Conservation (phyloP, 176 grass and related monocot genomes). For the Oryza glumipatula region DNA sequence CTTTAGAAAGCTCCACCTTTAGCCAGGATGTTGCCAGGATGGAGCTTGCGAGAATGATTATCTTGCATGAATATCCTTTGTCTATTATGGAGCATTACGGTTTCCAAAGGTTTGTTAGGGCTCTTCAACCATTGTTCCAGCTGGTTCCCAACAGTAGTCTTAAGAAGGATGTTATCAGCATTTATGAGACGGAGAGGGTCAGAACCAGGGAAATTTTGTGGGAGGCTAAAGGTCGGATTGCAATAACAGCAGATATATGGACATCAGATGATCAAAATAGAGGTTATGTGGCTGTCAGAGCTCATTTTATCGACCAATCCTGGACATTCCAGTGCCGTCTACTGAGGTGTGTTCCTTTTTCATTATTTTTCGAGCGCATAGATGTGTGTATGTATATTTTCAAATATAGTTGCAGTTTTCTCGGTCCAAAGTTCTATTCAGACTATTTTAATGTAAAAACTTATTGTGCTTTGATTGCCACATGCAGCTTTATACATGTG, state of each 20-base stretch:
- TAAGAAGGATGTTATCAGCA: neutral
- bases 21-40: neutral
- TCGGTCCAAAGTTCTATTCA: neutral
- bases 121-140: neutral
- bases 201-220: neutral
- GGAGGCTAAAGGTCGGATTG: neutral
- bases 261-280: neutral
- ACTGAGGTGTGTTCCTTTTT: neutral
- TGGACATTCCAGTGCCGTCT: neutral
- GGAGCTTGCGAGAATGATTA: neutral
- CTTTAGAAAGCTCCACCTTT: neutral
- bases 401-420: neutral
- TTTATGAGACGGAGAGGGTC: neutral
- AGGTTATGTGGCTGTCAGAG: neutral
- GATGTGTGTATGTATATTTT: neutral
- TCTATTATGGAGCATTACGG: neutral
- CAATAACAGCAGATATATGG: neutral
- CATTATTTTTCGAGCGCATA: neutral
- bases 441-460: neutral
- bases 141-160: neutral
- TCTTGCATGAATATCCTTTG: neutral
- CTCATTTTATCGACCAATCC: neutral
- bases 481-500: conserved; percentile 5
- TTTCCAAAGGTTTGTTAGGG: neutral
- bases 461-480: neutral